Conservation (phyloP, 768 basidiomycete species). For the Phlebiopsis gigantea region DNA sequence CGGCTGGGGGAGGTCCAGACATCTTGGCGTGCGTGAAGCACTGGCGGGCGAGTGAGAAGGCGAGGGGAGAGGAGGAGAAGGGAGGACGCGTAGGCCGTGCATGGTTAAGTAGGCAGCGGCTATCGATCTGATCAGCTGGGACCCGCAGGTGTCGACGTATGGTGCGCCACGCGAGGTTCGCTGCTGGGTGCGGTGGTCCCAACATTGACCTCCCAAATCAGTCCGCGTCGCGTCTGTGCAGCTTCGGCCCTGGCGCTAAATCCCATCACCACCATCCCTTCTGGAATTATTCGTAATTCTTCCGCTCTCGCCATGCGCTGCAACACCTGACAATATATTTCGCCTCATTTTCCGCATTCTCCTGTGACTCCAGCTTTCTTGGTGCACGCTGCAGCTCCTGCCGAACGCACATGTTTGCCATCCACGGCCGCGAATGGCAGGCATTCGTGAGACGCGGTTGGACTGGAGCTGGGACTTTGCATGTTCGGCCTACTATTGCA, state of each 20-base stretch:
- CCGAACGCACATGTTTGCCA: too few species aligned
- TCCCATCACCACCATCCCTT: not conserved
- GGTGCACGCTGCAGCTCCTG: not conserved
- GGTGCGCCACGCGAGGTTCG: not conserved
- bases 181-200: not conserved
- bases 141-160: not conserved
- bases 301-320: not conserved
- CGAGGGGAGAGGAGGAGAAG: not conserved
- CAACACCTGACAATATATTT: not conserved
- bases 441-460: too few species aligned
- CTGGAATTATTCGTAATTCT: not conserved
- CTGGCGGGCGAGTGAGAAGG: not conserved
- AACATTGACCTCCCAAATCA: not conserved
- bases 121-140: not conserved
- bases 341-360: not conserved
- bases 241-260: not conserved
- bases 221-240: not conserved
- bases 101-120: not conserved
- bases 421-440: too few species aligned
- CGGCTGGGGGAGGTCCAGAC: slow-evolving; percentile 1
- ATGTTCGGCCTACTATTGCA: too few species aligned
- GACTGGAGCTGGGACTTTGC: too few species aligned
- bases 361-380: too few species aligned
- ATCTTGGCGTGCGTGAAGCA: slow-evolving; percentile 13
- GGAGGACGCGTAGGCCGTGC: not conserved